Base-by-base conservation (phyloP, 1,284 basidiomycete genomes). In the Cryptococcus neoformans region DNA sequence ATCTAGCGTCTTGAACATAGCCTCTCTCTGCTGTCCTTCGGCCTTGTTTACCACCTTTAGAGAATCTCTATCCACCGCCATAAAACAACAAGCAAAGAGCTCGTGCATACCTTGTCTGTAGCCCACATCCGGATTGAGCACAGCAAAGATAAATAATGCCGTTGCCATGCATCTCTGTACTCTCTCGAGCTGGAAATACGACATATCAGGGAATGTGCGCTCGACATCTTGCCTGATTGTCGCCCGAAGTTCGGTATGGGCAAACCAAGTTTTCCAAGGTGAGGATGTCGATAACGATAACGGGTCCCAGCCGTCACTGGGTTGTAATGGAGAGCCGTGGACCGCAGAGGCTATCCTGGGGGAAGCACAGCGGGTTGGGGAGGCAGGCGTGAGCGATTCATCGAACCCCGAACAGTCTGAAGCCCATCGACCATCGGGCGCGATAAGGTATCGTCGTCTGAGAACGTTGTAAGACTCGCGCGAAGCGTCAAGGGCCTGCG, bases 61-160 rank as follows among this genome's bases (percentile, higher is more conserved):
- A 1, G 91, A 87, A 77, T 97, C 93, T 64, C 83, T 87, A 71
- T 94, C 88, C 53, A 91, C 81, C 1, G 87, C 86, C 69, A 88
- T 84, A 64, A 90, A 88, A 37, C 95, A 75, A 0, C 90, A 88
- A 0, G 92, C 93, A 6, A 95, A 82, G 4, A 96, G 80, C 72
- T 97, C 93, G 72, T 97, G 93, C 93, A 97, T 96, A 49, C 93
- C 93, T 64, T 79, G 78, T 37, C 93, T 83, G 71, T 96, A 96
- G 36, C 92, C 91, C 17, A 93, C 84, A 51, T 87, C 82, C 1
- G 88, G 84, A 74, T 92, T 85, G 68, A 84, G 83, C 42, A 84
- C 81, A 16, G 88, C 85, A 69, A 88, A 89, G 17, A 96, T 78
- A 73, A 91, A 94, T 14, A 97, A 80, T 35, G 94, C 85, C 62